Percentiles rank a stretch among this genome's conserved stretches.
phyloP scores from a whole-genome alignment of 805 yeast genomes.

The Lachancea mirantina region DNA sequence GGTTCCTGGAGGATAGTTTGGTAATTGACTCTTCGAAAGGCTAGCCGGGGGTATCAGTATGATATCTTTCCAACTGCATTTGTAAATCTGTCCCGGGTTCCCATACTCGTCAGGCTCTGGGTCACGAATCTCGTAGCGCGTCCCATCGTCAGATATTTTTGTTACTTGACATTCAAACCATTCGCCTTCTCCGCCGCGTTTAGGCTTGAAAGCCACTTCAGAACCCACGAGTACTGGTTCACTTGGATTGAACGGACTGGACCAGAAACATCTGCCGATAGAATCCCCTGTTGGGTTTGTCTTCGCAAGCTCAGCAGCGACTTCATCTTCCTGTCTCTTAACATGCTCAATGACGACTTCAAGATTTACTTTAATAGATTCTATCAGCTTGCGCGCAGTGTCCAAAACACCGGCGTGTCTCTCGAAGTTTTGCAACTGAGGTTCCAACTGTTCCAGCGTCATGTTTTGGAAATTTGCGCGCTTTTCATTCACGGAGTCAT shows the following conservation, averaged over 20 bases:
- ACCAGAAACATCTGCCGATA: constrained; percentile 41
- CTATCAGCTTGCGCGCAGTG: constrained; percentile 40
- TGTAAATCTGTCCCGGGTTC: constrained; percentile 79
- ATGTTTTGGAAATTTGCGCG: constrained; percentile 28
- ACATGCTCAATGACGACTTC: constrained; percentile 34
- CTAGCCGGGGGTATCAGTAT: constrained; percentile 57
- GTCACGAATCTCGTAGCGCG: constrained; percentile 81
- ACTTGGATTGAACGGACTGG: constrained; percentile 51
- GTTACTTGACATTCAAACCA: constrained; percentile 96
- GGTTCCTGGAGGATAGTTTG: constrained; percentile 62
- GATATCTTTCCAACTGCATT: constrained; percentile 74
- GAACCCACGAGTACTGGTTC: constrained; percentile 58
- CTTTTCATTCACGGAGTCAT: constrained; percentile 30
- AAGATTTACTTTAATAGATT: constrained; percentile 40
- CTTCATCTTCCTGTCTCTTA: constrained; percentile 3
- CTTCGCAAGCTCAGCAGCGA: constrained; percentile 3
- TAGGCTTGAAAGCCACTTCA: constrained; percentile 81
- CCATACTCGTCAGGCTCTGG: constrained; percentile 95
- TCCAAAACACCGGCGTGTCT: constrained; percentile 54
- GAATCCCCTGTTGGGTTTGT: constrained; percentile 9
- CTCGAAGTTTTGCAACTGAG: constrained; percentile 35
- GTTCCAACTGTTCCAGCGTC: constrained; percentile 35
- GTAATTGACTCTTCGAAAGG: constrained; percentile 29
- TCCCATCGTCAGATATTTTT: constrained; percentile 67
- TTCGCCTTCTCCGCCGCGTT: constrained; percentile 66